Conservation (phyloP, 164 flowering plant genomes). For the Vitis vinifera region DNA sequence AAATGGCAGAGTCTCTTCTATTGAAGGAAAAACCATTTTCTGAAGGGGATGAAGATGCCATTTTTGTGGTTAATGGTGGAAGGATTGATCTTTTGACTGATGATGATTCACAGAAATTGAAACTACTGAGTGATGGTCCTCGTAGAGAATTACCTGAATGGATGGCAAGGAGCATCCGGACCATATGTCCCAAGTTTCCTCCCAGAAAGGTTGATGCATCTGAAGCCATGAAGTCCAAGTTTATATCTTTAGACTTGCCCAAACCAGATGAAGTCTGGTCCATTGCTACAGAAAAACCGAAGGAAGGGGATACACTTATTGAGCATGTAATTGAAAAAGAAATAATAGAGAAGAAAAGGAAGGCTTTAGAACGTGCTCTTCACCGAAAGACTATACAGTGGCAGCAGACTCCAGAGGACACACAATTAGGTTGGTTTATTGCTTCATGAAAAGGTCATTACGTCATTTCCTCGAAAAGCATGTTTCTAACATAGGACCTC, state of each 20-base stretch:
- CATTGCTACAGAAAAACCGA: constrained; percentile 56
- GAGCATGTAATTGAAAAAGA: constrained; percentile 61
- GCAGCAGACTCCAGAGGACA: constrained; percentile 50
- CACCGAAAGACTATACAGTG: constrained; percentile 44
- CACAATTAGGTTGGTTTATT: constrained; percentile 44
- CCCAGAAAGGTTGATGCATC: constrained; percentile 46
- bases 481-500: not conserved
- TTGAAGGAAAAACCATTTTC: constrained; percentile 21
- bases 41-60: constrained; percentile 35
- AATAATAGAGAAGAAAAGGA: constrained; percentile 54
- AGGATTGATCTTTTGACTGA: constrained; percentile 55
- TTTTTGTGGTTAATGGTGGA: constrained; percentile 52
- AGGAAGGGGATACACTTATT: constrained; percentile 47
- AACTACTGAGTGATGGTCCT: constrained; percentile 60
- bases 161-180: constrained; percentile 53
- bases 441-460: constrained; percentile 1
- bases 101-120: constrained; percentile 56
- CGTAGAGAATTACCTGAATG: constrained; percentile 60
- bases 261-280: constrained; percentile 62
- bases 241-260: constrained; percentile 43
- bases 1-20: constrained; percentile 51
- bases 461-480: not conserved
- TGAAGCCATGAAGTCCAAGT: constrained; percentile 33
- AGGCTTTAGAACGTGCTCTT: constrained; percentile 53
- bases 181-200: constrained; percentile 55